phyloP scores from a whole-genome alignment of 257 asterid genomes.

The Linaria vulgaris region DNA sequence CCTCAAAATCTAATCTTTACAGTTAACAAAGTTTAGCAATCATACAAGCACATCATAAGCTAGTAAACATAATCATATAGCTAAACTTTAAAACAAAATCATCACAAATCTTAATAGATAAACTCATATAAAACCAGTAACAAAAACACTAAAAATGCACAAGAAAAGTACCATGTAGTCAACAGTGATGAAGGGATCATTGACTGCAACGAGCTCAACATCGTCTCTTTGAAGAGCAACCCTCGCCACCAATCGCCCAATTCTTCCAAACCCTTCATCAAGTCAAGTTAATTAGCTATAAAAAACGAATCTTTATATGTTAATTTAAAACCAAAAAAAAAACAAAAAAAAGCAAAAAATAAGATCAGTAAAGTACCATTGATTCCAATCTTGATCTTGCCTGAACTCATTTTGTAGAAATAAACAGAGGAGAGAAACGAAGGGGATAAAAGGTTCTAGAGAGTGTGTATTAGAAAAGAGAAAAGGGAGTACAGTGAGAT shows the following conservation, averaged over 20 bases:
- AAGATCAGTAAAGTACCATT: slow-evolving; percentile 45
- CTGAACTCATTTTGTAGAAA: slow-evolving; percentile 10
- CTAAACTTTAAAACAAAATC: too few species aligned
- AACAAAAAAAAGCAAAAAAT: background rate
- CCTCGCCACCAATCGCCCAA: slow-evolving; percentile 90
- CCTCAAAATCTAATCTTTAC: too few species aligned
- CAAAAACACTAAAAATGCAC: background rate
- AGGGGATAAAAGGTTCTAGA: too few species aligned
- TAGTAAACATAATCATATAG: background rate
- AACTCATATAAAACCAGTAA: too few species aligned
- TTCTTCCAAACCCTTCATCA: slow-evolving; percentile 76
- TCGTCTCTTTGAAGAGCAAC: slow-evolving; percentile 81
- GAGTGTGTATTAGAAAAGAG: too few species aligned
- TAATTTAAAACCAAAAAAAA: too few species aligned
- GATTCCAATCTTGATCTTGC: slow-evolving; percentile 71
- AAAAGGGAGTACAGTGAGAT: too few species aligned
- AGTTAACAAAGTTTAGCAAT: background rate
- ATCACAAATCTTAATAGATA: too few species aligned
- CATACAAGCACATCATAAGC: slow-evolving; percentile 9
- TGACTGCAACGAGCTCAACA: slow-evolving; percentile 84
- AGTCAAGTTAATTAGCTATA: background rate
- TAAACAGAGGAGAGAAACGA: too few species aligned
- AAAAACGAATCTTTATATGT: slow-evolving; percentile 1
- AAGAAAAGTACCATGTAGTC: slow-evolving; percentile 70
- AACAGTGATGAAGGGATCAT: slow-evolving; percentile 82